These are phyloP conservation scores for Paraphoma sp. DNA, from an alignment of 2,329 filamentous ascomycete species.

Conservation along the genomic window DNA sequence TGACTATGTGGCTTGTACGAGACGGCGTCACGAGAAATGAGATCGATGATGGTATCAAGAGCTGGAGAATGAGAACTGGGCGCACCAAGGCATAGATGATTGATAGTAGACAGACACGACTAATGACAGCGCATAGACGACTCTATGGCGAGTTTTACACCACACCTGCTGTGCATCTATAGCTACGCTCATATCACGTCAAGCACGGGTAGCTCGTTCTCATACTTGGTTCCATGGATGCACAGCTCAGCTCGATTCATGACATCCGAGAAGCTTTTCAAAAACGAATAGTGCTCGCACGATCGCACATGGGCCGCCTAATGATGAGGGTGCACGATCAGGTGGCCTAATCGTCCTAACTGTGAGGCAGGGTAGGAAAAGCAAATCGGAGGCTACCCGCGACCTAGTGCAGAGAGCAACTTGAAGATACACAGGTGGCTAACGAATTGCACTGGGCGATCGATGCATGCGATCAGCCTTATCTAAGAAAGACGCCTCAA, in stretches of 20 bases:
- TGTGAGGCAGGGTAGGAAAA: neutral
- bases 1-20: conserved; percentile 82
- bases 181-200: no score
- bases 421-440: neutral
- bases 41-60: conserved; percentile 77
- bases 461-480: neutral
- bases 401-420: neutral
- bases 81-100: conserved; percentile 33
- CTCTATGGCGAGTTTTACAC: neutral
- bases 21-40: conserved; percentile 80
- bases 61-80: conserved; percentile 79
- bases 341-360: neutral
- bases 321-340: neutral
- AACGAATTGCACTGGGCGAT: neutral
- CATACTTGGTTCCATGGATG: no score
- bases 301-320: neutral
- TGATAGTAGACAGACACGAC: neutral
- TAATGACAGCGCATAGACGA: neutral
- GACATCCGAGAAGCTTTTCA: no score
- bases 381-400: neutral
- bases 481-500: neutral
- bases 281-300: no score
- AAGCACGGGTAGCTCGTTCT: no score
- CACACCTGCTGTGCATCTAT: no score
- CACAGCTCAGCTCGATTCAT: no score